phyloP scores from a whole-genome alignment of 116 monocot genomes.

The Papilionanthe hybrid region DNA sequence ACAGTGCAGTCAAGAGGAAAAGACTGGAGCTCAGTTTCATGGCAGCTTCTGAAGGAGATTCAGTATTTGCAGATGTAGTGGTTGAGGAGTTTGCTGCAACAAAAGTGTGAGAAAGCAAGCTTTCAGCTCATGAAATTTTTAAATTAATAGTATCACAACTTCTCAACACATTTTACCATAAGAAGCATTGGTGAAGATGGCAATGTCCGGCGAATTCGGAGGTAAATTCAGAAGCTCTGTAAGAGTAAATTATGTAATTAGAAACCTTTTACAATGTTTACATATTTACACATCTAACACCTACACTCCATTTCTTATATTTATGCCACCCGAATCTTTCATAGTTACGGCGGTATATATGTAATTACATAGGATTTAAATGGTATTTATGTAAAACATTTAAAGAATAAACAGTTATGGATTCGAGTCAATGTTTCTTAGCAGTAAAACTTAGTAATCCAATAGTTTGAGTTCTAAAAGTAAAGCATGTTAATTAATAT shows the following conservation, averaged over 20 bases:
- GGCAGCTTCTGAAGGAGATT: background rate
- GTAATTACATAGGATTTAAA: too few species aligned
- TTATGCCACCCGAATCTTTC: too few species aligned
- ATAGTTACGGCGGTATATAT: too few species aligned
- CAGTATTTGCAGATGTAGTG: too few species aligned
- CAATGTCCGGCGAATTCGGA: conserved; percentile 16
- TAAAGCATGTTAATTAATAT: too few species aligned
- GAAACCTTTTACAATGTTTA: background rate
- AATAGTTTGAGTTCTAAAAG: too few species aligned
- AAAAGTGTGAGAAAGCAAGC: background rate
- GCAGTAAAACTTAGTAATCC: too few species aligned
- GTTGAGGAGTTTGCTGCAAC: conserved; percentile 5
- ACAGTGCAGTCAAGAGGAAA: background rate
- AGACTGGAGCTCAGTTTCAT: background rate
- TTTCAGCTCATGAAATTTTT: background rate
- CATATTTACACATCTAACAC: too few species aligned
- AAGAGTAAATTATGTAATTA: background rate
- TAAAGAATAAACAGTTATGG: too few species aligned
- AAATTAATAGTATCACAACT: background rate
- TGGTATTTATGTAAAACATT: too few species aligned
- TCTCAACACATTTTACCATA: conserved; percentile 7
- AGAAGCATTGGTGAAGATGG: conserved; percentile 18
- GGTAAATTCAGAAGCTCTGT: conserved; percentile 26
- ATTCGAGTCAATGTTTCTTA: too few species aligned
- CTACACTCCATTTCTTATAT: too few species aligned